Base-by-base conservation (phyloP, 2,329 filamentous ascomycete species). In the Nakataea oryzae region DNA sequence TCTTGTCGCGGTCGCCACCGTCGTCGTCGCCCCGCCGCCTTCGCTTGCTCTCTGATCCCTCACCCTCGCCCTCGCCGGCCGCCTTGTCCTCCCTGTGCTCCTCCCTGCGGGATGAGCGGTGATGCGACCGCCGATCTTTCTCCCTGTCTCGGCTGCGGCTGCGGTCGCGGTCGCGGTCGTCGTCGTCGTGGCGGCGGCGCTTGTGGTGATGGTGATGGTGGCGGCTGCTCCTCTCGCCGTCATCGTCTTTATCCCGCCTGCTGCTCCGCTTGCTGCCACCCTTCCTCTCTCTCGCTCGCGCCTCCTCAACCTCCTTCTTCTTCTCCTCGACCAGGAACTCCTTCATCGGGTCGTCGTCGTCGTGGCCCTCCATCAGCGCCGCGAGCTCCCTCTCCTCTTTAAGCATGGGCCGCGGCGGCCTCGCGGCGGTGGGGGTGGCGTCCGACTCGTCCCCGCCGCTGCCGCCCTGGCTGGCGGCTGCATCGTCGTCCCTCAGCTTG, bases 271-370 rank as follows among this genome's bases (percentile, higher is more conserved):
- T 21, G 27, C 17, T 55, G 63, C 79, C 78, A 67, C 70, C 75
- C 70, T 74, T 81, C 57, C 80, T 79, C 60, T 81, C 71, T 67
- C 75, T 81, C 65, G 80, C 79, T 67, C 89, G 74, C 3, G 91
- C 93, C 63, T 84, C 82, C 62, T 89, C 86, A 14, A 96, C 84
- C 72, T 96, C 91, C 71, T 91, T 91, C 74, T 90, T 92, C 81
- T 97, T 97, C 75, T 96, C 89, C 66, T 93, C 85, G 60, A 97
- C 86, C 66, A 97, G 72, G 69, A 90, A 97, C 50, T 85, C 86
- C 75, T 96, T 97, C 95, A 99, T 99, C 0, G 95, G 95, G 73
- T 99, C 95, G 64, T 97, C 93, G 28, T 97, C 93, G 66, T 97
- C 95, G 66, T 96, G 89, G 21, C 93, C 87, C 61, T 83, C 78